Base-by-base conservation (phyloP, 768 basidiomycete genomes). In the Gloeophyllum trabeum region DNA sequence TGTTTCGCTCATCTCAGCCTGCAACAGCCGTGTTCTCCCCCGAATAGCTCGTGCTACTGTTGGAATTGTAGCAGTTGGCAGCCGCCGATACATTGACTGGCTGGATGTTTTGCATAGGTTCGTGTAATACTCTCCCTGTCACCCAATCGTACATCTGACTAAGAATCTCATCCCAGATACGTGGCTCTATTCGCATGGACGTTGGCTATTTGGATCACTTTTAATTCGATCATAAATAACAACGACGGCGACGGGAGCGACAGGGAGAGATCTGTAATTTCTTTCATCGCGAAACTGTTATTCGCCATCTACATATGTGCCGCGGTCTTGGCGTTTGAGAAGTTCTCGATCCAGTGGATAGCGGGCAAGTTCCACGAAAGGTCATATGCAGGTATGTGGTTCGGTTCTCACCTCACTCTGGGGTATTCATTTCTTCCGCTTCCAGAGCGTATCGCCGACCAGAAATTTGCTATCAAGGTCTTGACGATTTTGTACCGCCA, bases 341-440 rank as follows among this genome's bases (percentile, higher is more conserved):
- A 96, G 54, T 75, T 92, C 46, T 59, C 81, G 12, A 85, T 96
- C 38, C 91, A 93, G 57, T 78, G 79, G 67, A 90, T 94, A 50
- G 81, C 81, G 36, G 70, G 66, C 35, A 84, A 86, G 54, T 90
- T 88, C 58, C 86, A 90, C 54, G 81, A 86, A 54, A 63, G 77
- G 39, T 81, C 79, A 4, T 88, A 82, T 50, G 73, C 73, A 35
- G 74, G 76, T 74, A 32, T 18, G 63, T 42, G 6, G 36, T 12
- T 37, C 28, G 28, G 10, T 32, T 10, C 10, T 32, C 16, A 37
- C 20, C 10, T 10, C 7, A 21, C 10, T 37, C 20, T 19, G 7
- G 10, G 20, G 10, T 10, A 21, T 13, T 10, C 20, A 13, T 37
- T 39, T 24, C 23, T 20, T 18, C 21, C 46, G 23, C 35, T 46